Evolutionary conservation across 108 stramenopile genomes (phyloP).

Genomic region (Cyclotella baltica): DNA sequence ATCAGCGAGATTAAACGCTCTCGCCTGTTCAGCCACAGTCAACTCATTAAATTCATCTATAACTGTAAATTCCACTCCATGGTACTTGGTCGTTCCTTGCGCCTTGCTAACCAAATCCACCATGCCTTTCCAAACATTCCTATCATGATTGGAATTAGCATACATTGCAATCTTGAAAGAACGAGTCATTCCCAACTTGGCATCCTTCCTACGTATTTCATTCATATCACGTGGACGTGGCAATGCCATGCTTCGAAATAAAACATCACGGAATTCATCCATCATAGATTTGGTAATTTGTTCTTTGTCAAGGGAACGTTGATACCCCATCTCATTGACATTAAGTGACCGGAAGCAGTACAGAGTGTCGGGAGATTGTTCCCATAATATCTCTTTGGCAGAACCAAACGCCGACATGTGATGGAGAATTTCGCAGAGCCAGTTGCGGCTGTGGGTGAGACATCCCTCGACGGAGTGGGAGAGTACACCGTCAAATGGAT

Average conservation of each 20-base stretch:
- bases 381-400: slow-evolving; percentile 25
- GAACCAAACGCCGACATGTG: slow-evolving; percentile 17
- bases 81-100: slow-evolving; percentile 16
- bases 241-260: slow-evolving; percentile 17
- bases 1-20: slow-evolving; percentile 22
- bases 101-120: slow-evolving; percentile 1
- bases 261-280: slow-evolving; percentile 24
- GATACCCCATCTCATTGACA: slow-evolving; percentile 13
- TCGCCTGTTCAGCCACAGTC: slow-evolving; percentile 24
- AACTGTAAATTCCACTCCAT: slow-evolving; percentile 9
- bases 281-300: slow-evolving; percentile 9
- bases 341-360: slow-evolving; percentile 17
- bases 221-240: slow-evolving; percentile 24
- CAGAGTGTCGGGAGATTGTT: not conserved
- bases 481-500: slow-evolving; percentile 20
- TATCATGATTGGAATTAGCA: slow-evolving; percentile 2
- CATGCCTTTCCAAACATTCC: slow-evolving; percentile 10
- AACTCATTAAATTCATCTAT: slow-evolving; percentile 7
- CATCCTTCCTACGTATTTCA: slow-evolving; percentile 35
- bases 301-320: not conserved
- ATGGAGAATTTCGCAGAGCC: slow-evolving; percentile 29
- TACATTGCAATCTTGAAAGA: slow-evolving; percentile 22
- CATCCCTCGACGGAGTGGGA: slow-evolving; percentile 33
- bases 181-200: slow-evolving; percentile 28
- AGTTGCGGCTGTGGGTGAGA: slow-evolving; percentile 23